phyloP scores from a whole-genome alignment of 2,329 filamentous ascomycete genomes.

The Arthrinium phaeospermum region DNA sequence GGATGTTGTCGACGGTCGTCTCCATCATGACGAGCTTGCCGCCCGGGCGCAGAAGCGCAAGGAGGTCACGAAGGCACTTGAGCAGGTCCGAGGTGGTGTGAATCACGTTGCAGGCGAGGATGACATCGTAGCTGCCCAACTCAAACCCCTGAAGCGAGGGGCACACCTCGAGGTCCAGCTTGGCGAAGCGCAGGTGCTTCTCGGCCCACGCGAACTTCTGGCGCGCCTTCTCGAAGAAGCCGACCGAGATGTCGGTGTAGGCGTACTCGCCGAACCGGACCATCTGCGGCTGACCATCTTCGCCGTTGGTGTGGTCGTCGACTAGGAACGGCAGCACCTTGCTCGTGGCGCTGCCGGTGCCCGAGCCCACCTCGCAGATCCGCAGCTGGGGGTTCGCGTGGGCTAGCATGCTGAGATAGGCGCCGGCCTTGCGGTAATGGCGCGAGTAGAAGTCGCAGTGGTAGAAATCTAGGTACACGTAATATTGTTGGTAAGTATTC shows the following conservation, averaged over 20 bases:
- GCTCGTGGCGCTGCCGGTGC: slow-evolving; percentile 16
- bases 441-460: slow-evolving; percentile 19
- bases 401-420: neutral
- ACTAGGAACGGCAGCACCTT: slow-evolving; percentile 17
- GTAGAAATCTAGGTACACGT: slow-evolving; percentile 8
- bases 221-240: slow-evolving; percentile 19
- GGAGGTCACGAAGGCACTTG: neutral
- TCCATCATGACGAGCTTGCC: slow-evolving; percentile 19
- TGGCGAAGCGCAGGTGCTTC: slow-evolving; percentile 19
- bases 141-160: slow-evolving; percentile 13
- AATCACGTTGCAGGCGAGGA: slow-evolving; percentile 11
- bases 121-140: slow-evolving; percentile 7
- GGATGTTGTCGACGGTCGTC: slow-evolving; percentile 20
- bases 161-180: slow-evolving; percentile 13
- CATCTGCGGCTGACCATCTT: neutral
- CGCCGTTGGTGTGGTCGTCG: neutral
- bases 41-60: neutral
- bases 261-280: slow-evolving; percentile 18
- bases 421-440: slow-evolving; percentile 19
- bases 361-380: slow-evolving; percentile 18
- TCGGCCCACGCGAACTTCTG: slow-evolving; percentile 3
- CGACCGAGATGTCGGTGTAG: slow-evolving; percentile 15
- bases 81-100: slow-evolving; percentile 14
- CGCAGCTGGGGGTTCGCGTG: slow-evolving; percentile 18
- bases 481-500: too few species aligned